Conservation (phyloP, 164 flowering plant genomes). For the Umbilicus rupestris region DNA sequence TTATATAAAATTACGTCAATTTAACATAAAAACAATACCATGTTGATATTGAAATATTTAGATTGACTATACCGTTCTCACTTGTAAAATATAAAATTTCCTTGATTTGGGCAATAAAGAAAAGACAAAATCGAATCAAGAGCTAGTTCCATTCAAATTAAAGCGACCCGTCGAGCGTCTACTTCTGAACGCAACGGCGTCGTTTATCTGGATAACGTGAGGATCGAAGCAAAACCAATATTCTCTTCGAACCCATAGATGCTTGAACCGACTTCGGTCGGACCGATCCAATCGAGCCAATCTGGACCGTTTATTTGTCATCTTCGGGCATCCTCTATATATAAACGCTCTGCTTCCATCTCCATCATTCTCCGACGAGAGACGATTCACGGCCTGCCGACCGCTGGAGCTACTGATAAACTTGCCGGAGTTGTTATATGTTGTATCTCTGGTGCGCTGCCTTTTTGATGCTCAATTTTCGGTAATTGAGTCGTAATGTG, state of each 20-base stretch:
- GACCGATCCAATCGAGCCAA: neutral
- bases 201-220: neutral
- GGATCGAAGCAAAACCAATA: conserved; percentile 5
- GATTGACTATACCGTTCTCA: no score
- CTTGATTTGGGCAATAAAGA: no score
- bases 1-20: no score
- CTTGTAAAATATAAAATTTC: no score
- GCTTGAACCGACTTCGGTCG: neutral
- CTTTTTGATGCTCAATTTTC: neutral
- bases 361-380: neutral
- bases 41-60: no score
- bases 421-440: neutral
- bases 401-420: neutral
- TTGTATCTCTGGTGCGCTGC: neutral
- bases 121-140: no score
- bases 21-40: no score
- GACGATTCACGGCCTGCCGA: neutral
- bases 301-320: neutral
- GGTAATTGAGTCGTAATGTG: neutral
- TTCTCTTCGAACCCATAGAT: neutral
- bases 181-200: neutral
- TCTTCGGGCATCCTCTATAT: neutral
- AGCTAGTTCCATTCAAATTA: no score
- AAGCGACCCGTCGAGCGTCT: neutral
- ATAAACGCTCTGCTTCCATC: neutral